Base-by-base conservation (phyloP, 495 filamentous ascomycete genomes). In the Aspergillus haitiensis region DNA sequence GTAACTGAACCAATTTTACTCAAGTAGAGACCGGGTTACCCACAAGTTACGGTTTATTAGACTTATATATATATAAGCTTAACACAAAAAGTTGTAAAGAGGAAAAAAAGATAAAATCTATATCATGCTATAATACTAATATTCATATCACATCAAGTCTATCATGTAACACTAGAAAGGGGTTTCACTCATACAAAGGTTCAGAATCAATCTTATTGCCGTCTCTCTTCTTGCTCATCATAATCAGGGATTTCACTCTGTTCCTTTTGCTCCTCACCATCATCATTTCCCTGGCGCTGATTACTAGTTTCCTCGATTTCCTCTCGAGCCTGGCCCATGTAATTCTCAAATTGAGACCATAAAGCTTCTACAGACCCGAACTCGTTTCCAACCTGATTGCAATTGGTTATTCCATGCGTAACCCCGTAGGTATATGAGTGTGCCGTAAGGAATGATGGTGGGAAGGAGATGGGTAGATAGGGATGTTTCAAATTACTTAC, bases 281-380 rank as follows among this genome's bases (percentile, higher is more conserved):
- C 51, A 36, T 34, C 40, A 34, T 55, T 52, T 2, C 59, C 63
- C 39, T 62, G 57, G 27, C 31, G 58, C 68, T 70, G 49, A 59
- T 70, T 46, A 55, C 49, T 15, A 27, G 18, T 49, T 34, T 75
- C 68, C 42, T 78, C 76, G 21, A 74, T 75, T 61, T 85, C 85
- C 0, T 90, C 87, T n/a, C 72, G 70, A 5, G 70, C 55, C 61
- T 86, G 88, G 15, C 85, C 91, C 93, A 97, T 98, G 62, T 97
- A 93, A 56, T 88, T 88, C 79, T 98, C 94, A 68, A 98, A 98
- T 59, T 95, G 91, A 36, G 88, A 92, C 94, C 94, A 98, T 36
- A 98, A 82, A 31, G 91, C 91, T 74, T 98, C 94, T 15, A 98
- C 94, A 8, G 89, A 91, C n/a, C 89, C 84, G 70, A 98, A 98